Evolutionary conservation across 345 rosid genomes (phyloP), one percentile per base, ranked within the genome.

Genomic region (Turritis glabra): DNA sequence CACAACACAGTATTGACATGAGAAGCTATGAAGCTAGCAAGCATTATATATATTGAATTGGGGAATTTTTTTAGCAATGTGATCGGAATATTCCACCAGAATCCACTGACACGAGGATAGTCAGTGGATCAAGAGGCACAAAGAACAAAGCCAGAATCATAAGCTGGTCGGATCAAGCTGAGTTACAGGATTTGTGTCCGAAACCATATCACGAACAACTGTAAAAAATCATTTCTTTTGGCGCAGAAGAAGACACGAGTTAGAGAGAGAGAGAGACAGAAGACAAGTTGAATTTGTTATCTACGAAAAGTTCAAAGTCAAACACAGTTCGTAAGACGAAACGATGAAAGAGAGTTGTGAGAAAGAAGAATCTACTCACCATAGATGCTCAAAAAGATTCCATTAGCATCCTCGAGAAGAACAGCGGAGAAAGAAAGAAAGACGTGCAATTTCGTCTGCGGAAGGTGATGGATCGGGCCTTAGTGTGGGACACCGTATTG

Each of bases 1-100:
- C 55, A 72, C 97, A 84, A 80, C 97, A 94, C 60, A 81, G 73
- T 55, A 91, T 83, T 66, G 98, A 94, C 97, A 94, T 94, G 53
- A 74, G 78, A 30, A 61, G 80, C 88, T 85, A 86, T 66, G 65
- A 74, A 80, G 74, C 79, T 72, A 82, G 25, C 79, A 71, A 41
- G 64, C 69, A 77, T 72, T 40, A 19, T 47, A 40, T n/a, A 51
- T 70, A 37, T 17, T 10, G 40, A 71, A 44, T 22, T 41, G 37
- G 52, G 38, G 50, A 53, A 15, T 35, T 52, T n/a, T n/a, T 41
- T 14, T 23, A 15, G 50, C 23, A 55, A 69, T 26, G 41, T 48
- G 67, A 72, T 72, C 30, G 41, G 66, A 10, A 1, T 73, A 18
- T 8, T 37, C 40, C 47, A 58, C 26, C 35, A 61, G 75, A 69